Percentiles rank a stretch among this genome's conserved stretches.
These are phyloP conservation scores for Ogataea wickerhamii DNA, from an alignment of 805 yeast genomes.

Conservation along the genomic window DNA sequence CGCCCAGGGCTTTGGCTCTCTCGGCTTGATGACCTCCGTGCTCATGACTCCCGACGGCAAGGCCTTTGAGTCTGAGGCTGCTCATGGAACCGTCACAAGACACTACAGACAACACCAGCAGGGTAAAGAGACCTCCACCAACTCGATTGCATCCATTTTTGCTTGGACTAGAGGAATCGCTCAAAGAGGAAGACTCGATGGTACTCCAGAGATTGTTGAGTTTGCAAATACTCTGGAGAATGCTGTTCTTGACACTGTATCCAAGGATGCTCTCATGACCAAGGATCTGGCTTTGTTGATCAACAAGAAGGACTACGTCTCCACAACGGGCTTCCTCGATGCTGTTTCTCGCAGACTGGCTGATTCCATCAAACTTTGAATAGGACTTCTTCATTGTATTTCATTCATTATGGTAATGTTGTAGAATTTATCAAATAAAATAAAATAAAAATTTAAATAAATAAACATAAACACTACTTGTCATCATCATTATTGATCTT, in stretches of 20 bases:
- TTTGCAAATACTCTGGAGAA: constrained; percentile 65
- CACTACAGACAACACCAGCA: constrained; percentile 79
- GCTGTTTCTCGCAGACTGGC: constrained; percentile 57
- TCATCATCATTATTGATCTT: no score
- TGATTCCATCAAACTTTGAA: no score
- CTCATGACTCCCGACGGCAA: constrained; percentile 82
- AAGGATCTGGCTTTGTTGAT: constrained; percentile 72
- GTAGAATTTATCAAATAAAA: no score
- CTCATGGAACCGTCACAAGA: constrained; percentile 86
- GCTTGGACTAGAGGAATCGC: constrained; percentile 86
- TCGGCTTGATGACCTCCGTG: constrained; percentile 82
- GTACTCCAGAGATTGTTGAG: constrained; percentile 63
- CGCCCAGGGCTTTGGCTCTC: constrained; percentile 83
- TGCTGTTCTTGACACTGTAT: constrained; percentile 70
- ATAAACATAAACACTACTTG: no score
- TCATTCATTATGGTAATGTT: neutral
- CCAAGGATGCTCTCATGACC: constrained; percentile 73
- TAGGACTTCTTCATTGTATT: neutral
- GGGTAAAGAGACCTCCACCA: constrained; percentile 80
- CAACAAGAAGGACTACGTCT: constrained; percentile 59
- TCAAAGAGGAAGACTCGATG: constrained; percentile 76
- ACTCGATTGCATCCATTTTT: constrained; percentile 80
- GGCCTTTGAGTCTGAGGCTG: constrained; percentile 83
- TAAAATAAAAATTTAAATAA: no score
- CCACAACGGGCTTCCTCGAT: constrained; percentile 72